phyloP scores from a whole-genome alignment of 768 basidiomycete species.

The Calvatia gigantea region DNA sequence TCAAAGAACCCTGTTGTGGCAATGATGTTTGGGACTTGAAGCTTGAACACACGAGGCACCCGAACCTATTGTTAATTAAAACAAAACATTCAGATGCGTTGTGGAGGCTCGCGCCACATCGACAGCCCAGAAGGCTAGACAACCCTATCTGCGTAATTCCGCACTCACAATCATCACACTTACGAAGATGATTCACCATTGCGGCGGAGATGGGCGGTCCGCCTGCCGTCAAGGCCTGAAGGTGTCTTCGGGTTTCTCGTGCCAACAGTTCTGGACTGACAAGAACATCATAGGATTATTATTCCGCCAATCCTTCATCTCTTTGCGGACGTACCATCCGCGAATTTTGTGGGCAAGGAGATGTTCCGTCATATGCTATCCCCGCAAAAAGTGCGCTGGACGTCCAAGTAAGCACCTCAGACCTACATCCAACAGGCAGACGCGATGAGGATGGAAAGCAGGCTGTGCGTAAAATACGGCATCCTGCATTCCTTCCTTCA shows the following conservation, averaged over 20 bases:
- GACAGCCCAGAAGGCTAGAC: too few relatives aligned
- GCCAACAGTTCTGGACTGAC: too few relatives aligned
- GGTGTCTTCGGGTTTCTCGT: too few relatives aligned
- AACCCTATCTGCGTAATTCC: too few relatives aligned
- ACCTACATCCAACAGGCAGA: background rate
- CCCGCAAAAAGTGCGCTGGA: constrained; percentile 26
- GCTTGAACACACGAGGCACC: background rate
- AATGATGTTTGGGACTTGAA: background rate
- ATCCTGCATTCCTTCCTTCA: too few relatives aligned
- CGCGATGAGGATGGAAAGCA: constrained; percentile 4
- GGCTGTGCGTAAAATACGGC: constrained; percentile 19
- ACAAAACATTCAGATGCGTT: too few relatives aligned
- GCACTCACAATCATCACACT: too few relatives aligned
- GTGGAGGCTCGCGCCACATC: too few relatives aligned
- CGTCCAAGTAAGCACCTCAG: constrained; percentile 20
- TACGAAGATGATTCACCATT: too few relatives aligned
- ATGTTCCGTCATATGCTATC: constrained; percentile 27
- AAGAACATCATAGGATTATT: constrained; percentile 20
- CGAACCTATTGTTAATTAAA: too few relatives aligned
- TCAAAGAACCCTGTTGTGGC: background rate
- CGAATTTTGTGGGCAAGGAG: constrained; percentile 26
- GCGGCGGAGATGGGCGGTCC: too few relatives aligned
- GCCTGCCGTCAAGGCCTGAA: too few relatives aligned
- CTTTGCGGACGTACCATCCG: constrained; percentile 21
- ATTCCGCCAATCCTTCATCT: constrained; percentile 22